A percentile compares a stretch with the other conserved stretches of the same genome.
Evolutionary conservation across 768 basidiomycete genomes (phyloP).

Genomic region (Serpula lacrymans): DNA sequence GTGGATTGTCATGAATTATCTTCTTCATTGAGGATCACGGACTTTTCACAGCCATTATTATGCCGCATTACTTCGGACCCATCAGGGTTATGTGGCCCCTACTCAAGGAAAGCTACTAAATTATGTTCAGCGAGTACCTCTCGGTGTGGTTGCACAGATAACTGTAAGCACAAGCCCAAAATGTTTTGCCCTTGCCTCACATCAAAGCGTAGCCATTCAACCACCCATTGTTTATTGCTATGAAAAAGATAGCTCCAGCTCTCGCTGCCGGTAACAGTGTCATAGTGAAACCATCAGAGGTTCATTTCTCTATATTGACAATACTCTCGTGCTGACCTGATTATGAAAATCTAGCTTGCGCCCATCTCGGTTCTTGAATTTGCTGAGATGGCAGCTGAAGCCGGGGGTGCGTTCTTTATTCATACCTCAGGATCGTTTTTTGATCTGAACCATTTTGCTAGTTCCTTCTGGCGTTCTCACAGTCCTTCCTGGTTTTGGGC

Average conservation of each 20-base stretch:
- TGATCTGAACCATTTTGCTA: conserved; percentile 22
- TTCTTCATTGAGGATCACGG: not conserved
- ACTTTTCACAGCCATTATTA: conserved; percentile 61
- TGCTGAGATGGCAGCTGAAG: conserved; percentile 56
- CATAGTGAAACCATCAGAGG: conserved; percentile 81
- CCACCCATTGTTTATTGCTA: conserved; percentile 82
- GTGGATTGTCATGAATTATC: conserved; percentile 26
- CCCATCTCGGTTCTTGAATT: conserved; percentile 81
- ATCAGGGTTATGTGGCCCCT: conserved; percentile 66
- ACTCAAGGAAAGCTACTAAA: conserved; percentile 79
- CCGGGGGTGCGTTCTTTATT: conserved; percentile 51
- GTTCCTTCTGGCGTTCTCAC: conserved; percentile 77
- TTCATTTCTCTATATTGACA: conserved; percentile 18
- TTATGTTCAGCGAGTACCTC: conserved; percentile 72
- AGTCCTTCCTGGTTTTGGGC: conserved; percentile 71
- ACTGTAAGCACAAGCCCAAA: conserved; percentile 44
- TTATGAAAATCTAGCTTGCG: conserved; percentile 46
- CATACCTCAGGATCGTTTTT: not conserved
- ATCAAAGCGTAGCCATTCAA: conserved; percentile 68
- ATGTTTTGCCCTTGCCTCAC: conserved; percentile 3
- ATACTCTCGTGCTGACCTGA: not conserved
- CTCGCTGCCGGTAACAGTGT: conserved; percentile 84
- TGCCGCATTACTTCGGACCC: conserved; percentile 68
- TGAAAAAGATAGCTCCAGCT: conserved; percentile 87
- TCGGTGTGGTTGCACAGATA: conserved; percentile 88